A percentile compares a stretch with the other conserved stretches of the same genome.
Conservation (phyloP, 225 moss, liverwort and hornwort genomes). For the Straminergon stramineum region DNA sequence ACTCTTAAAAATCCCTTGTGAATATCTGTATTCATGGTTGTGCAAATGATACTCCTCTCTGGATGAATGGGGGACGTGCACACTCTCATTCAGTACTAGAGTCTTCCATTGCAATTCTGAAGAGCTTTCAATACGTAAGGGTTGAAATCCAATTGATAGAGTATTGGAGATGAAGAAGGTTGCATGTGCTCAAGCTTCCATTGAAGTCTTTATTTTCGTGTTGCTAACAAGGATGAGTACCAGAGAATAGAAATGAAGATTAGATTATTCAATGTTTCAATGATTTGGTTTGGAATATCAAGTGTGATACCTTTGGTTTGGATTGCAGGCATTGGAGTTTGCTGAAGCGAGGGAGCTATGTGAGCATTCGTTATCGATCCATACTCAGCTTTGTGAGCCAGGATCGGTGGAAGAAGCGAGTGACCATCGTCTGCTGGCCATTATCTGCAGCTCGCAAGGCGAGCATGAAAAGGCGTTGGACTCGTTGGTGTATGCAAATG, state of each 20-base stretch:
- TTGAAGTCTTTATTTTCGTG: no score
- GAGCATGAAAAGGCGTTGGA: constrained; percentile 66
- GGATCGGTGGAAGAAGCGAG: constrained; percentile 79
- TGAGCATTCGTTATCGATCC: constrained; percentile 60
- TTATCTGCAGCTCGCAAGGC: constrained; percentile 82
- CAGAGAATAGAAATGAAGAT: neutral
- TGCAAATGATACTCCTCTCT: no score
- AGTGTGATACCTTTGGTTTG: neutral
- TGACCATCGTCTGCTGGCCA: constrained; percentile 74
- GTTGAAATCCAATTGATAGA: neutral
- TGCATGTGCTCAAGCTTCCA: neutral
- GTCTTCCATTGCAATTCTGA: neutral
- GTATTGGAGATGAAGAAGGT: neutral
- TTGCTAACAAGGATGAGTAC: neutral
- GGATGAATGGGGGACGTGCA: neutral
- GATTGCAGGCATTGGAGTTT: constrained; percentile 76
- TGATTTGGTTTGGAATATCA: neutral
- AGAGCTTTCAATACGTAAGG: neutral
- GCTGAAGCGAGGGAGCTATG: constrained; percentile 73
- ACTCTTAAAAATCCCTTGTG: neutral
- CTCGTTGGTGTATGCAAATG: constrained; percentile 53
- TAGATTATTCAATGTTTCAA: neutral
- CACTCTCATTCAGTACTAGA: neutral
- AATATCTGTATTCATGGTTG: neutral
- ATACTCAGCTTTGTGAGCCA: constrained; percentile 41